phyloP scores from a whole-genome alignment of 495 filamentous ascomycete genomes.

The Neurospora sp. region DNA sequence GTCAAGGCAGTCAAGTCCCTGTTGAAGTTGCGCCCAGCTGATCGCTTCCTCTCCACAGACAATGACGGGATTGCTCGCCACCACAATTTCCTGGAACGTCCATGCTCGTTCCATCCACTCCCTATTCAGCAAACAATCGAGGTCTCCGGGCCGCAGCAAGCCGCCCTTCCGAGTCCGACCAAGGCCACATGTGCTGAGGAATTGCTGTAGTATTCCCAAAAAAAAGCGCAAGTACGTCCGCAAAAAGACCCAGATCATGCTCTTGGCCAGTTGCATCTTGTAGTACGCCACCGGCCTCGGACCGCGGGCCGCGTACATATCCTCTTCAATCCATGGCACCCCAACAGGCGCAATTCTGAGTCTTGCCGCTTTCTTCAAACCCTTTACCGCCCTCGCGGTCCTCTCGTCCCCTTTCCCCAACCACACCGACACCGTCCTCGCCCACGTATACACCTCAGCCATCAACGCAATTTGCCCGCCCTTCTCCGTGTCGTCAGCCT shows the following conservation, averaged over 20 bases:
- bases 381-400: background rate
- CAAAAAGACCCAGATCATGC: background rate
- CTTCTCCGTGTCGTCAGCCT: background rate
- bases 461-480: background rate
- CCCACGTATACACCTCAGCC: background rate
- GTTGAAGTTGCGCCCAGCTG: background rate
- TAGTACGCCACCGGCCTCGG: background rate
- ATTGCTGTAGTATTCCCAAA: background rate
- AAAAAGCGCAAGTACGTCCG: background rate
- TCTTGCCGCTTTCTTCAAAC: background rate
- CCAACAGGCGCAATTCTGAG: background rate
- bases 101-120: background rate
- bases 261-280: background rate
- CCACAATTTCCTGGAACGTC: constrained; percentile 2
- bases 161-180: background rate
- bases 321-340: background rate
- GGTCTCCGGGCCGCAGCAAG: background rate
- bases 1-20: background rate
- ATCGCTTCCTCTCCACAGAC: background rate
- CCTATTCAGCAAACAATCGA: background rate
- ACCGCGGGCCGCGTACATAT: background rate
- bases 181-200: background rate
- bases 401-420: background rate
- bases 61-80: background rate
- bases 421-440: background rate